These are phyloP conservation scores for Larix kaempferi DNA, from an alignment of 75 land plant species.

Conservation along the genomic window DNA sequence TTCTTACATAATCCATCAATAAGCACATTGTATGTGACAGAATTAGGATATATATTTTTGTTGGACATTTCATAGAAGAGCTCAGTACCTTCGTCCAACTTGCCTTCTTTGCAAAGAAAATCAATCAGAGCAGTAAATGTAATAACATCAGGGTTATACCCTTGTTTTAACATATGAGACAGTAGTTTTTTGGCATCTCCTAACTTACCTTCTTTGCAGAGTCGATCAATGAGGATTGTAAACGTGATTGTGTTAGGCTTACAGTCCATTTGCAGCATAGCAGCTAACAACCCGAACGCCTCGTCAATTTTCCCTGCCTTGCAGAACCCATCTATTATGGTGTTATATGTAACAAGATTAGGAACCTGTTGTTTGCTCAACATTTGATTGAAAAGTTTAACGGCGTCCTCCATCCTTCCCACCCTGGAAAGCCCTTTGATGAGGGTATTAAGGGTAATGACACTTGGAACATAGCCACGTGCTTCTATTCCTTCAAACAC, in stretches of 20 bases:
- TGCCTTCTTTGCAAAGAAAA: slow-evolving; percentile 57
- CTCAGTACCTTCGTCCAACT: slow-evolving; percentile 29
- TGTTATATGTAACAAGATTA: slow-evolving; percentile 57
- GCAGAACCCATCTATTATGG: slow-evolving; percentile 57
- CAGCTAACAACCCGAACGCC: slow-evolving; percentile 49
- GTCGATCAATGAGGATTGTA: slow-evolving; percentile 54
- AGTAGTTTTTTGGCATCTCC: slow-evolving; percentile 52
- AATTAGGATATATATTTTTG: slow-evolving; percentile 38
- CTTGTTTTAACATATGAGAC: slow-evolving; percentile 50
- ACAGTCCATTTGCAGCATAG: slow-evolving; percentile 46
- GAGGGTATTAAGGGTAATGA: slow-evolving; percentile 15
- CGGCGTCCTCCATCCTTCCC: slow-evolving; percentile 59
- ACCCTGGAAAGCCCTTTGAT: slow-evolving; percentile 40
- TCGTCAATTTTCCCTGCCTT: slow-evolving; percentile 38
- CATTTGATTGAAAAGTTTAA: slow-evolving; percentile 49
- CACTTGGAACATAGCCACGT: too few relatives aligned
- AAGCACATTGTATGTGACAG: slow-evolving; percentile 64
- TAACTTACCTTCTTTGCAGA: slow-evolving; percentile 59
- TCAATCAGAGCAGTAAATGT: slow-evolving; percentile 73
- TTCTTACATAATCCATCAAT: slow-evolving; percentile 71
- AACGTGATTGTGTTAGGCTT: slow-evolving; percentile 64
- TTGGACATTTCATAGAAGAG: slow-evolving; percentile 52
- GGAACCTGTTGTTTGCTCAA: slow-evolving; percentile 59
- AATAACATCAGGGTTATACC: slow-evolving; percentile 61
- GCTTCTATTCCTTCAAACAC: too few relatives aligned